Base-by-base conservation (phyloP, 495 filamentous ascomycete species). In the Neurospora sp. region DNA sequence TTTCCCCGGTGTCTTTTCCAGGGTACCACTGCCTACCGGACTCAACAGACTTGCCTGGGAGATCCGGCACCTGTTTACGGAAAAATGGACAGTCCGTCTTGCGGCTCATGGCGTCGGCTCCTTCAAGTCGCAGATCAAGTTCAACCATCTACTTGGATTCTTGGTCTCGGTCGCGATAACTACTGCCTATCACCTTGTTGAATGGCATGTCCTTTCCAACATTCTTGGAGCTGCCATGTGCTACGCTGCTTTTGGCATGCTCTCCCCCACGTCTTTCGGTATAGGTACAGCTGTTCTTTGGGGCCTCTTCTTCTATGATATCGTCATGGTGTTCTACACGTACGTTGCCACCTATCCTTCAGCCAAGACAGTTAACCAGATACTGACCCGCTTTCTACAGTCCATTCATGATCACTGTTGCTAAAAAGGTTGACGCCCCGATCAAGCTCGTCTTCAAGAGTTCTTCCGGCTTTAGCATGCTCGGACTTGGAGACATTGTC, bases 281-380 rank as follows among this genome's bases (percentile, higher is more conserved):
- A 97, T 93, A 0, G 96, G 94, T 4, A 90, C 90, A 1, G 80
- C 93, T 37, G 90, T 99, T 40, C 84, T 98, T 0, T 83, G 80
- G 3, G 92, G 90, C 0, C 84, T 99, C 17, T 98, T 98, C 80
- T 86, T 95, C 76, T 99, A 99, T 76, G 96, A 99, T 76, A 95
- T 99, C 70, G 91, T 94, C 78, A 96, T 98, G 83, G 96, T 99
- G 70, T 99, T 98, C 79, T 99, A 92, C 80, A 99, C 96, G 84
- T 89, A 79, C 77, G 86, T 82, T 10, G 44, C 31, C 53, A 20
- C 9, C n/a, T 59, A 27, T 40, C 9, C 73, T 61, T 7, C 40
- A 6, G 39, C n/a, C 35, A 35, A 17, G 53, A 1, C 53, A 39
- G 22, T 42, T 8, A 31, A n/a, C 31, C 1, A 45, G 20, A 22